Evolutionary conservation across 1,139 yeast species (phyloP).

Genomic region (Blastobotrys ciferrii): DNA sequence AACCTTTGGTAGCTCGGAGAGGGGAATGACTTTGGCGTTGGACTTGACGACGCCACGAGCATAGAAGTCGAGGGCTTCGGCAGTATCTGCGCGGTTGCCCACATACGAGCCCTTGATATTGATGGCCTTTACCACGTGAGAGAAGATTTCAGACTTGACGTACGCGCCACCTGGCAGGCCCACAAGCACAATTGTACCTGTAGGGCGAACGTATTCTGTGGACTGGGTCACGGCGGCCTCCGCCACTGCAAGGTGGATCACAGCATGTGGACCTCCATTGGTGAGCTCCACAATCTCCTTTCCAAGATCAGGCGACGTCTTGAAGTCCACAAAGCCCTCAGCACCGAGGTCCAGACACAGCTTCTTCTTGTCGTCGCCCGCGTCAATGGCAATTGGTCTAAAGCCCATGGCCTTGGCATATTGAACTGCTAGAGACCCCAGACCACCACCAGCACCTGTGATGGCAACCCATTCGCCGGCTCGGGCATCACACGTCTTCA

Average conservation of each 20-base stretch:
- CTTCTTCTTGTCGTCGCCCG: conserved; percentile 63
- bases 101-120: conserved; percentile 73
- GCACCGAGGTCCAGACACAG: conserved; percentile 62
- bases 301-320: conserved; percentile 44
- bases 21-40: conserved; percentile 65
- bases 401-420: conserved; percentile 82
- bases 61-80: conserved; percentile 75
- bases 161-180: conserved; percentile 77
- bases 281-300: conserved; percentile 55
- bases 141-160: conserved; percentile 59
- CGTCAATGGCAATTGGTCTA: conserved; percentile 73
- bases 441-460: conserved; percentile 85
- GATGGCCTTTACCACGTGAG: conserved; percentile 62
- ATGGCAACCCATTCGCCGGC: conserved; percentile 81
- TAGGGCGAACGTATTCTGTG: conserved; percentile 64
- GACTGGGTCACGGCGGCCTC: conserved; percentile 70
- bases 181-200: conserved; percentile 76
- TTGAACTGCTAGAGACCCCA: conserved; percentile 78
- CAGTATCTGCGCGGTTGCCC: conserved; percentile 76
- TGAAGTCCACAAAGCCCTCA: conserved; percentile 66
- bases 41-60: conserved; percentile 64
- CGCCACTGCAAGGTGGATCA: conserved; percentile 75
- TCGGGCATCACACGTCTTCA: conserved; percentile 61
- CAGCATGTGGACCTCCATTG: conserved; percentile 77
- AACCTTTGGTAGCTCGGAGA: conserved; percentile 57